Evolutionary conservation across 371 early-diverging fungal species (phyloP).

Genomic region (Blastocladiella emersonii): DNA sequence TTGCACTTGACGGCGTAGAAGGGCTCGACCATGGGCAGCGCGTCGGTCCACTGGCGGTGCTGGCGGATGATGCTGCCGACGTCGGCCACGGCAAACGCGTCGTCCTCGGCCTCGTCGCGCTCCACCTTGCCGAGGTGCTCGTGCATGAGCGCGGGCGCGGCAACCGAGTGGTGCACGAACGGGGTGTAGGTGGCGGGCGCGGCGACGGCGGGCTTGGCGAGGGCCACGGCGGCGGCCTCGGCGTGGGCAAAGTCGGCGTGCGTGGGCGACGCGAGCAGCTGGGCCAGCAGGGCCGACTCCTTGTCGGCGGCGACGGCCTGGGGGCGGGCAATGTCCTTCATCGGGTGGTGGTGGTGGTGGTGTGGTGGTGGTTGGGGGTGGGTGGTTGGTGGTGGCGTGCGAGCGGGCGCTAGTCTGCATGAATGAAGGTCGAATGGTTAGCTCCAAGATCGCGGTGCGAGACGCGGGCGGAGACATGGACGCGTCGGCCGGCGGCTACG

Average conservation of each 20-base stretch:
- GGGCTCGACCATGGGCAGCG: constrained; percentile 84
- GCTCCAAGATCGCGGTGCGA: no score
- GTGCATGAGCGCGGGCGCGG: not conserved
- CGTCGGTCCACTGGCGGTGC: constrained; percentile 59
- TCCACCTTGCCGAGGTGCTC: not conserved
- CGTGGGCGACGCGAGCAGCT: not conserved
- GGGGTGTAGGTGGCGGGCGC: not conserved
- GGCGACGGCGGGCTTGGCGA: not conserved
- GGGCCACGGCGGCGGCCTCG: no score
- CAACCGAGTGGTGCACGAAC: not conserved
- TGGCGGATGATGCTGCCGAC: constrained; percentile 77
- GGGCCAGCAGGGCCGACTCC: not conserved
- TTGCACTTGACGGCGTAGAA: constrained; percentile 95
- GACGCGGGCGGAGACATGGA: no score
- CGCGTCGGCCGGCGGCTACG: not conserved
- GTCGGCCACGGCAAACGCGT: constrained; percentile 88
- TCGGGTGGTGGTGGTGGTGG: not conserved
- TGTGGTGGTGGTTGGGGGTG: not conserved
- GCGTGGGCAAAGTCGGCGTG: not conserved
- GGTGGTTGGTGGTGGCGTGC: not conserved
- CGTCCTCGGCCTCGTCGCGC: constrained; percentile 48
- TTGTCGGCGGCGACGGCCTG: not conserved
- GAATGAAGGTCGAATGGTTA: no score
- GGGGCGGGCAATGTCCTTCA: not conserved
- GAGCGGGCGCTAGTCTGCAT: no score